Evolutionary conservation across 2,329 filamentous ascomycete genomes (phyloP).

Genomic region (Cercospora sp.): DNA sequence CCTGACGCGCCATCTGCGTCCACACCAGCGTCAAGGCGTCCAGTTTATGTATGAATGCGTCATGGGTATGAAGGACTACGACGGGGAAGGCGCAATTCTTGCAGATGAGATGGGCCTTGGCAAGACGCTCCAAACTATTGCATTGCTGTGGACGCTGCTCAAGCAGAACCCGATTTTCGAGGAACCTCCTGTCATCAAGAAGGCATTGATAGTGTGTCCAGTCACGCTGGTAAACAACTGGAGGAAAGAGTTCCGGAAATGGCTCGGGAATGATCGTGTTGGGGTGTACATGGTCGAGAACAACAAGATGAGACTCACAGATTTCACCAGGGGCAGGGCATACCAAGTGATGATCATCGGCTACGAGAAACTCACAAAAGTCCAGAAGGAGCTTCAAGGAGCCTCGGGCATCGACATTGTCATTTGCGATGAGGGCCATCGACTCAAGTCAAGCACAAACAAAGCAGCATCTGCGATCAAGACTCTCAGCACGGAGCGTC

Average conservation of each 20-base stretch:
- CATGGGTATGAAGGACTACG: conserved; percentile 67
- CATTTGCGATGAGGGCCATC: conserved; percentile 68
- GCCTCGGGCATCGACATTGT: conserved; percentile 66
- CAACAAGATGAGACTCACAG: conserved; percentile 57
- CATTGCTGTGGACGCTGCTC: conserved; percentile 68
- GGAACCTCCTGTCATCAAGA: conserved; percentile 62
- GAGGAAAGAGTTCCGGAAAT: conserved; percentile 71
- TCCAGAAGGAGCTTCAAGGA: conserved; percentile 65
- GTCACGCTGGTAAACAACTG: conserved; percentile 72
- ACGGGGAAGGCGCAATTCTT: conserved; percentile 68
- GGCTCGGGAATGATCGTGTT: conserved; percentile 69
- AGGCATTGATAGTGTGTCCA: conserved; percentile 71
- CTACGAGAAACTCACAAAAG: conserved; percentile 67
- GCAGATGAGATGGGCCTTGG: conserved; percentile 76
- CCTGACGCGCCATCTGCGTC: conserved; percentile 61
- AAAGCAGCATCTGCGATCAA: conserved; percentile 67
- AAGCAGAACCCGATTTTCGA: conserved; percentile 69
- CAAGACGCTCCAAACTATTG: conserved; percentile 72
- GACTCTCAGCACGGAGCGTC: conserved; percentile 60
- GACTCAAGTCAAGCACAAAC: conserved; percentile 68
- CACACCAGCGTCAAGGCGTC: conserved; percentile 69
- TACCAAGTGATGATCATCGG: conserved; percentile 74
- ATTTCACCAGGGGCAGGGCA: conserved; percentile 67
- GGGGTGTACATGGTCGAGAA: conserved; percentile 67
- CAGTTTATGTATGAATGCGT: conserved; percentile 73